Percentiles rank a stretch among this genome's conserved stretches.
phyloP scores from a whole-genome alignment of 345 rosid genomes.

The Hibiscus tridactylites region DNA sequence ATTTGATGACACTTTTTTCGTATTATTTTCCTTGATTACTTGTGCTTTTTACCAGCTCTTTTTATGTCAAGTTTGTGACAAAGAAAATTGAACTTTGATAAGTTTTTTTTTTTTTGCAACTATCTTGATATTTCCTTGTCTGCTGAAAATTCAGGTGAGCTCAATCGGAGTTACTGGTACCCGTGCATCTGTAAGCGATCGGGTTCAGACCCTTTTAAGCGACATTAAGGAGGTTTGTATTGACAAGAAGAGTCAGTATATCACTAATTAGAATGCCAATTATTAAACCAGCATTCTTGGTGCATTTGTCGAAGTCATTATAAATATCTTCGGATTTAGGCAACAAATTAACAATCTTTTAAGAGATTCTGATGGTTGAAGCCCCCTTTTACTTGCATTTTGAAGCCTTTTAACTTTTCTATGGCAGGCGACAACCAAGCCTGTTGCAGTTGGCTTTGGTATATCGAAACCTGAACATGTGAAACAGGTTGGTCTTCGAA shows the following conservation, averaged over 20 bases:
- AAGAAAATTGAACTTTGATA: too few relatives aligned
- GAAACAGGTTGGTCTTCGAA: constrained; percentile 44
- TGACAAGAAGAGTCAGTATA: background rate
- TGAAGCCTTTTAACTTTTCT: background rate
- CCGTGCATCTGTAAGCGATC: constrained; percentile 56
- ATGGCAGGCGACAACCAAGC: constrained; percentile 27
- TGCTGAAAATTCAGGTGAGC: constrained; percentile 51
- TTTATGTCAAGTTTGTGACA: background rate
- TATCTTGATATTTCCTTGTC: background rate
- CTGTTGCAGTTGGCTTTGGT: constrained; percentile 78
- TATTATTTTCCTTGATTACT: too few relatives aligned
- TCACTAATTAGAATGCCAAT: background rate
- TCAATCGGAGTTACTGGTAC: constrained; percentile 86
- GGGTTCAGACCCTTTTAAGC: constrained; percentile 53
- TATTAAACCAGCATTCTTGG: background rate
- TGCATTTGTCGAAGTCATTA: background rate
- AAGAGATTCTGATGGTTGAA: background rate
- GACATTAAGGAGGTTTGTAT: constrained; percentile 62
- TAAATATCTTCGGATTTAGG: background rate
- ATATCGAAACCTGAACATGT: constrained; percentile 77
- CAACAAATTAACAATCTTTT: background rate
- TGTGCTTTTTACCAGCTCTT: background rate
- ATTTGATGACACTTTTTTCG: background rate
- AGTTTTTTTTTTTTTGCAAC: background rate
- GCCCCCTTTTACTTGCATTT: too few relatives aligned